Percentiles rank a stretch among this genome's conserved stretches.
Evolutionary conservation across 2,329 filamentous ascomycete species (phyloP).

Genomic region (Botrytis elliptica): DNA sequence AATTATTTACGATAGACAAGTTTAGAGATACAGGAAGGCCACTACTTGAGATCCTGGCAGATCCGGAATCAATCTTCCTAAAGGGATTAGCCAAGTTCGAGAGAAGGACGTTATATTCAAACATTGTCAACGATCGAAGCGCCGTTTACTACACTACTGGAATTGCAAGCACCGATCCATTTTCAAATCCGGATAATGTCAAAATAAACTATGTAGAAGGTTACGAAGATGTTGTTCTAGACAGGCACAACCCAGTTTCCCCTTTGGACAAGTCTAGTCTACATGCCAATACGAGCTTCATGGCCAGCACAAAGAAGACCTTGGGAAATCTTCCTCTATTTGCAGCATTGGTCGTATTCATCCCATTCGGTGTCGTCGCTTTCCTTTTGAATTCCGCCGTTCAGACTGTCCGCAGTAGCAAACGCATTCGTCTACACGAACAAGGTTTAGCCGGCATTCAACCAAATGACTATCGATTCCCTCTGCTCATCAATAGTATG

Average conservation of each 20-base stretch:
- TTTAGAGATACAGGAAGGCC: constrained; percentile 83
- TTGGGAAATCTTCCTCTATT: constrained; percentile 57
- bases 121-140: constrained; percentile 81
- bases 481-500: constrained; percentile 72
- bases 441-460: constrained; percentile 65
- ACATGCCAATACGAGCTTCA: constrained; percentile 30
- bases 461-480: constrained; percentile 70
- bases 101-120: constrained; percentile 76
- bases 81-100: constrained; percentile 73
- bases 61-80: constrained; percentile 83
- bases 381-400: constrained; percentile 75
- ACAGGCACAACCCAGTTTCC: constrained; percentile 61
- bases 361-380: constrained; percentile 68
- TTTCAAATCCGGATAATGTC: constrained; percentile 62
- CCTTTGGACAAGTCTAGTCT: constrained; percentile 42
- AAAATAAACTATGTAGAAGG: constrained; percentile 72
- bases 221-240: constrained; percentile 73
- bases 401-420: constrained; percentile 72
- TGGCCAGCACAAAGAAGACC: constrained; percentile 38
- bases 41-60: constrained; percentile 76
- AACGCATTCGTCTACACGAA: constrained; percentile 75
- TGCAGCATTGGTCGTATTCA: constrained; percentile 63
- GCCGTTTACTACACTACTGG: constrained; percentile 81
- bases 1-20: constrained; percentile 82
- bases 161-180: constrained; percentile 78